Evolutionary conservation across 805 yeast genomes (phyloP), one percentile per base, ranked within the genome.

Genomic region (Suhomyces kilbournensis): DNA sequence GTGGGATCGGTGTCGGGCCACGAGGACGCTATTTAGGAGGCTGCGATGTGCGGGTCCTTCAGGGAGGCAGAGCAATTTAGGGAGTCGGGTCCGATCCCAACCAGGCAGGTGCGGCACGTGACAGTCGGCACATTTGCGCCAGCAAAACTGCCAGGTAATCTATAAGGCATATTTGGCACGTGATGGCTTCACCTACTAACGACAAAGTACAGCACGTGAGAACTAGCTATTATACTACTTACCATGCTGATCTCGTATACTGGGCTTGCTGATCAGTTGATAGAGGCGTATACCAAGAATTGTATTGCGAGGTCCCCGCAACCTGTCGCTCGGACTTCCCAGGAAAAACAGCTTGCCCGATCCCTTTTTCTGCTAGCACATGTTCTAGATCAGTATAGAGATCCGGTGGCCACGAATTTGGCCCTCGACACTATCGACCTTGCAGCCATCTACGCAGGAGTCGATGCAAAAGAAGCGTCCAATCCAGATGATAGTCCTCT

Each of bases 371-470:
- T 9, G 30, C 32, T 52, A 22, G n/a, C 48, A n/a, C 6, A 19
- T 3, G n/a, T 12, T 17, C 26, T 57, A 46, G 19, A 12, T 15
- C 35, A 44, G 43, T 62, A 61, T 46, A 47, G 50, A 15, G 47
- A 47, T 34, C 59, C 59, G 3, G 46, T 43, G 10, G 59, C 53
- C 14, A 42, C 63, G 44, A 86, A 85, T 42, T 60, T 60, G 2
- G 96, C 88, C 0, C 67, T 91, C 26, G 90, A 82, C 25, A 67
- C 78, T 0, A 71, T 92, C 30, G 87, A 90, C 49, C 65, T 89
- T 26, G 86, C 77, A 2, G 59, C 64, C 20, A 77, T 91, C 1
- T 85, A 82, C 58, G 67, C 70, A 0, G 83, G 82, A 20, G 90
- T 89, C 0, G 96, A 87, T 49, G 57, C 63, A 14, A 64, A 80